Evolutionary conservation across 1,139 yeast species (phyloP).

Genomic region (Saccharomyces hybrid): DNA sequence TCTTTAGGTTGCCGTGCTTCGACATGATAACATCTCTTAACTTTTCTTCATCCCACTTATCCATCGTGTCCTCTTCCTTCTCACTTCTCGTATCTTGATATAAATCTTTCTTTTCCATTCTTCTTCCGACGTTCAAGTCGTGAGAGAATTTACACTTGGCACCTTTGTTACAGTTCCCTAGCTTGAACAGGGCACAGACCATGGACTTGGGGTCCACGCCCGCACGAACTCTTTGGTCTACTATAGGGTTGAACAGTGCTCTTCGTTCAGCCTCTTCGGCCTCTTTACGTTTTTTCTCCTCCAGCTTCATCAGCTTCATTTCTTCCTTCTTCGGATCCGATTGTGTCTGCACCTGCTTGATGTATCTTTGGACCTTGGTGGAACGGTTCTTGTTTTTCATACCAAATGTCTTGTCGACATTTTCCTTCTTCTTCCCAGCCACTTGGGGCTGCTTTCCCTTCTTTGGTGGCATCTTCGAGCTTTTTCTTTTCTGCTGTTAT

Average conservation of each 20-base stretch:
- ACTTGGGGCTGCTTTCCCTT: slow-evolving; percentile 62
- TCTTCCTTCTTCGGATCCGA: slow-evolving; percentile 66
- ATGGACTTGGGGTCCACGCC: slow-evolving; percentile 97
- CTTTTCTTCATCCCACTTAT: slow-evolving; percentile 94
- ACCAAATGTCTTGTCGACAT: slow-evolving; percentile 91
- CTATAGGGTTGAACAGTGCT: slow-evolving; percentile 56
- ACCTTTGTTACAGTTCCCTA: slow-evolving; percentile 87
- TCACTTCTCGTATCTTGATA: slow-evolving; percentile 80
- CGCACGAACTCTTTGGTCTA: slow-evolving; percentile 86
- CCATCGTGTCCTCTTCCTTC: slow-evolving; percentile 86
- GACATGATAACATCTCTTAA: slow-evolving; percentile 78
- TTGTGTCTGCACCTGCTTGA: slow-evolving; percentile 69
- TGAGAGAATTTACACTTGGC: slow-evolving; percentile 91
- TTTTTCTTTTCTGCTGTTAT: not conserved
- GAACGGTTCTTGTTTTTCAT: slow-evolving; percentile 91
- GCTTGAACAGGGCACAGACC: slow-evolving; percentile 82
- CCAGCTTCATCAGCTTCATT: slow-evolving; percentile 68
- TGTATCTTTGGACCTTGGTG: slow-evolving; percentile 80
- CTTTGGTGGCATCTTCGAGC: slow-evolving; percentile 54
- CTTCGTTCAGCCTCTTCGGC: slow-evolving; percentile 84
- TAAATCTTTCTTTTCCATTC: slow-evolving; percentile 82
- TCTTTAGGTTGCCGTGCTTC: slow-evolving; percentile 89
- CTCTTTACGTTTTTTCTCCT: slow-evolving; percentile 88
- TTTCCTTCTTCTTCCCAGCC: slow-evolving; percentile 62
- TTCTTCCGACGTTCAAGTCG: slow-evolving; percentile 79